Conservation (phyloP, 176 grass and related monocot genomes). For the Alloteropsis semialata region DNA sequence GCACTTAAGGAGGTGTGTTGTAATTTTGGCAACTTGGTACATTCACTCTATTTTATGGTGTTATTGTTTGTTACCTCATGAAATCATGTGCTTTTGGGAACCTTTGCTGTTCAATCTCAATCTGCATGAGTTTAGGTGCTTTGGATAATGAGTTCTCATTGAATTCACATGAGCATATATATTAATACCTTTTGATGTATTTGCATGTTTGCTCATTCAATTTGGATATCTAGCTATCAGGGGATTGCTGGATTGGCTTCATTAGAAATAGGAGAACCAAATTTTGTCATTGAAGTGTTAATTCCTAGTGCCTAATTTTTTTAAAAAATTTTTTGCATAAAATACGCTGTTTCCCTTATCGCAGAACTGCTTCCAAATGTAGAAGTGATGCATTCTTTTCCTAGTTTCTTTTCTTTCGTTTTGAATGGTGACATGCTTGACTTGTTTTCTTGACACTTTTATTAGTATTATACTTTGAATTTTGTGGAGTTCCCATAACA, state of each 20-base stretch:
- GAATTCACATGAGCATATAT: background rate
- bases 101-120: background rate
- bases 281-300: background rate
- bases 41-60: background rate
- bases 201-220: background rate
- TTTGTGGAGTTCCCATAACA: background rate
- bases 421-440: background rate
- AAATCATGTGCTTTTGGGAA: background rate
- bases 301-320: background rate
- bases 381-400: background rate
- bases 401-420: background rate
- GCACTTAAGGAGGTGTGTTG: conserved; percentile 76
- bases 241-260: background rate
- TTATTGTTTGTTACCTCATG: background rate
- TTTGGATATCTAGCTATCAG: background rate
- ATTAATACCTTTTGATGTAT: background rate
- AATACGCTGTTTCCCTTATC: background rate
- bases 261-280: background rate
- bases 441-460: background rate
- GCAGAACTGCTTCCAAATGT: background rate
- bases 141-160: background rate
- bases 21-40: background rate
- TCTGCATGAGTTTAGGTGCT: background rate
- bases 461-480: background rate
- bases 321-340: background rate